phyloP scores from a whole-genome alignment of 805 yeast species.

The Saccharomycopsis malanga region DNA sequence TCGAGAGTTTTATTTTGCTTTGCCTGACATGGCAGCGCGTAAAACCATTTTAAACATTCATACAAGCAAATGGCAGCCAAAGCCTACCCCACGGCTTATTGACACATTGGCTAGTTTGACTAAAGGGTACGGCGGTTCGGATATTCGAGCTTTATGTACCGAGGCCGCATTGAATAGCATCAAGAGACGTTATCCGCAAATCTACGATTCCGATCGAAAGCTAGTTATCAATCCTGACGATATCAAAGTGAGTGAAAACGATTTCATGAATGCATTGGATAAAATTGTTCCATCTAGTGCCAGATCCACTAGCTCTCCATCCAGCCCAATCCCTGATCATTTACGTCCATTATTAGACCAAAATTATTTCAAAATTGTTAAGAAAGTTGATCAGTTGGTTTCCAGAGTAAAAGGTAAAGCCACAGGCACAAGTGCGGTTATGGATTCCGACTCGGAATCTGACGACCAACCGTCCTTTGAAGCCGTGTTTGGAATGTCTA shows the following conservation, averaged over 20 bases:
- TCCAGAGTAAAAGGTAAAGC: constrained; percentile 42
- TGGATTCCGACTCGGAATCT: constrained; percentile 22
- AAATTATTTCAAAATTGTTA: constrained; percentile 41
- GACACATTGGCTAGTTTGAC: constrained; percentile 69
- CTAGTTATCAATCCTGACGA: constrained; percentile 62
- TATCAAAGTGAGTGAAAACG: constrained; percentile 70
- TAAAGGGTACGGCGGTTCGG: constrained; percentile 98
- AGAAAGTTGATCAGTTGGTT: constrained; percentile 47
- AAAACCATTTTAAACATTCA: constrained; percentile 75
- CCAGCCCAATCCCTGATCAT: constrained; percentile 73
- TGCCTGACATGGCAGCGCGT: constrained; percentile 79
- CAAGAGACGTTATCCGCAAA: constrained; percentile 89
- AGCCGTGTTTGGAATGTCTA: constrained; percentile 48
- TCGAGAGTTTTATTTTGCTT: constrained; percentile 91
- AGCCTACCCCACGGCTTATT: constrained; percentile 50
- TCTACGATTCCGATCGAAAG: constrained; percentile 69
- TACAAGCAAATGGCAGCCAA: constrained; percentile 84
- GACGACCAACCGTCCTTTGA: constrained; percentile 23
- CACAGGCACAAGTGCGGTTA: constrained; percentile 20
- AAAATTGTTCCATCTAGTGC: constrained; percentile 91
- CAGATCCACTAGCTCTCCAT: constrained; percentile 64
- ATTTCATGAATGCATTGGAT: constrained; percentile 78
- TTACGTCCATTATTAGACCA: constrained; percentile 56
- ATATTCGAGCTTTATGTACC: constrained; percentile 85
- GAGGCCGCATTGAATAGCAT: constrained; percentile 92